phyloP scores from a whole-genome alignment of 768 basidiomycete species.

The Paxillus rubicundulus region DNA sequence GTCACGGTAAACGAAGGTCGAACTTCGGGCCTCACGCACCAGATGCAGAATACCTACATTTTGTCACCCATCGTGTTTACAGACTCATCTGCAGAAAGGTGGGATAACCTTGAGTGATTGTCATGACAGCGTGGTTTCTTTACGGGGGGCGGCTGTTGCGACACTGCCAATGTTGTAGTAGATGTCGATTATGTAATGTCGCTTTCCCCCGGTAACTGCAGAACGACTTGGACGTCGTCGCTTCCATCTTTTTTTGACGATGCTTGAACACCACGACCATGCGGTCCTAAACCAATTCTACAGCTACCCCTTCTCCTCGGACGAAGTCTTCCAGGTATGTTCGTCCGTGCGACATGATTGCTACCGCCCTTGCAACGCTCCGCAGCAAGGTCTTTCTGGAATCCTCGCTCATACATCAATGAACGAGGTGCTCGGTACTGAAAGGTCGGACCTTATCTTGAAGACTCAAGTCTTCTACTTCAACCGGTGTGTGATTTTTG shows the following conservation, averaged over 20 bases:
- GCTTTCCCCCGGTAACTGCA: background rate
- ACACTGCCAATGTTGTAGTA: conserved; percentile 47
- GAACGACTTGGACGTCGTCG: no score
- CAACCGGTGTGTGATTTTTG: conserved; percentile 45
- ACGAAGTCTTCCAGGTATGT: conserved; percentile 58
- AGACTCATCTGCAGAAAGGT: conserved; percentile 54
- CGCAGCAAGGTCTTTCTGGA: conserved; percentile 64
- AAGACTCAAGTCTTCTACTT: conserved; percentile 70
- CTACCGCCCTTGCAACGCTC: background rate
- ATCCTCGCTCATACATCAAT: conserved; percentile 46
- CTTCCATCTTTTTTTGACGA: background rate
- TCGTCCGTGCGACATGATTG: background rate
- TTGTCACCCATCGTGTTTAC: conserved; percentile 88
- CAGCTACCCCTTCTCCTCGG: conserved; percentile 52
- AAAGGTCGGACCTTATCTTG: conserved; percentile 47
- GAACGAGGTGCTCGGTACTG: conserved; percentile 34
- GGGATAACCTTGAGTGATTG: conserved; percentile 1
- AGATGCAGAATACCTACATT: conserved; percentile 85
- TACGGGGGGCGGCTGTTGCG: conserved; percentile 56
- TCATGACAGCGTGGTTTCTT: conserved; percentile 69
- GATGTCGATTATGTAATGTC: conserved; percentile 4
- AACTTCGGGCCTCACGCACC: conserved; percentile 45
- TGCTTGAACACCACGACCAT: conserved; percentile 10
- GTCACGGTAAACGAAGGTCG: background rate
- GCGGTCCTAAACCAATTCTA: conserved; percentile 34